Conservation (phyloP, 1,139 yeast genomes). For the Casaregolazyma lundiana region DNA sequence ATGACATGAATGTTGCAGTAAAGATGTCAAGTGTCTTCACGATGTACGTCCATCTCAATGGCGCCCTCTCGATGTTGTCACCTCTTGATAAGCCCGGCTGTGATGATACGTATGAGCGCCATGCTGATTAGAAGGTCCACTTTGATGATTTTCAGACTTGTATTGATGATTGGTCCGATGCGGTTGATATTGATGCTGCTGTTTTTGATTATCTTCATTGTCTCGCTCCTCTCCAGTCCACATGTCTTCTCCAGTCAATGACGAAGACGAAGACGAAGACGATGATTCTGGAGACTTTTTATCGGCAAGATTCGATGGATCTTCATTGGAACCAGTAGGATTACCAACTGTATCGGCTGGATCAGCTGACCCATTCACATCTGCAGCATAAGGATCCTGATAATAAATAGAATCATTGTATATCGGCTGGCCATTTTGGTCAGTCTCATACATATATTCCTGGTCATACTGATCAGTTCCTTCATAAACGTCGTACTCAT, state of each 20-base stretch:
- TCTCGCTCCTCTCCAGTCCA: conserved; percentile 25
- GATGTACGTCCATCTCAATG: neutral
- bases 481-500: conserved; percentile 14
- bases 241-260: conserved; percentile 24
- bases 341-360: neutral
- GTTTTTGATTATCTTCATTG: conserved; percentile 1
- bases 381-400: conserved; percentile 2
- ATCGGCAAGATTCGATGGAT: neutral
- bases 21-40: too few relatives aligned
- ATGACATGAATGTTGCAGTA: too few relatives aligned
- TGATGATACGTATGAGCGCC: neutral
- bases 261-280: conserved; percentile 25
- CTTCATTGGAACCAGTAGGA: neutral
- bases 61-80: neutral
- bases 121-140: neutral
- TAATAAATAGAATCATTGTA: neutral
- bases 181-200: conserved; percentile 5
- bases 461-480: conserved; percentile 13
- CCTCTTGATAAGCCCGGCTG: neutral
- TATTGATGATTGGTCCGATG: conserved; percentile 13
- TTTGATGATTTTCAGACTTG: conserved; percentile 11
- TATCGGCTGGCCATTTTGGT: conserved; percentile 12
- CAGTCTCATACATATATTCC: conserved; percentile 14
- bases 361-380: neutral
- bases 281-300: conserved; percentile 21